Conservation (phyloP, 352 stramenopile genomes). For the Globisporangium nunn region DNA sequence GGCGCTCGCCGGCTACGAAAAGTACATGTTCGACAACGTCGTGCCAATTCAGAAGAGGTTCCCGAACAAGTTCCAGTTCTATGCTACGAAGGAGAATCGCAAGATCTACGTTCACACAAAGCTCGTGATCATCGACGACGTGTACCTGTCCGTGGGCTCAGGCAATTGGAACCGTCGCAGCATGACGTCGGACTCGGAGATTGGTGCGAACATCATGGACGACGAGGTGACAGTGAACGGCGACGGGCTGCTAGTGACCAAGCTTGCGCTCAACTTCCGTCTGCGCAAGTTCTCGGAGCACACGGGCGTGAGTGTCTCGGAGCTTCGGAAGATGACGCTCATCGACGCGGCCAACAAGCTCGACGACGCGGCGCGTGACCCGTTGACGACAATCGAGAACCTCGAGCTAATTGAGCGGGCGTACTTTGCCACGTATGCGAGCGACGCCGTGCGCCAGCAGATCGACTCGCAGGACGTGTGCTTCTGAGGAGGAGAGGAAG, state of each 20-base stretch:
- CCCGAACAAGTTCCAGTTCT: slow-evolving; percentile 37
- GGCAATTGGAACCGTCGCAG: slow-evolving; percentile 66
- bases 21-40: slow-evolving; percentile 54
- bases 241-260: slow-evolving; percentile 27
- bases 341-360: slow-evolving; percentile 31
- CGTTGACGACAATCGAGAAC: slow-evolving; percentile 21
- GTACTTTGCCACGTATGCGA: slow-evolving; percentile 17
- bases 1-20: slow-evolving; percentile 3
- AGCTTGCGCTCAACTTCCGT: slow-evolving; percentile 37
- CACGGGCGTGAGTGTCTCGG: slow-evolving; percentile 24
- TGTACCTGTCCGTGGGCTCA: slow-evolving; percentile 43
- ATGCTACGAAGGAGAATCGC: slow-evolving; percentile 5
- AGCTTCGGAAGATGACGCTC: slow-evolving; percentile 35
- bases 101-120: slow-evolving; percentile 11
- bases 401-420: slow-evolving; percentile 18
- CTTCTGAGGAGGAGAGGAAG: not conserved
- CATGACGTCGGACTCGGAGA: slow-evolving; percentile 59
- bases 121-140: slow-evolving; percentile 33
- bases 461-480: slow-evolving; percentile 17
- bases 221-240: slow-evolving; percentile 15
- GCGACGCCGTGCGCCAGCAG: slow-evolving; percentile 12
- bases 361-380: slow-evolving; percentile 17
- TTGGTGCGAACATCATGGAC: slow-evolving; percentile 49
- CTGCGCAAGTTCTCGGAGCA: slow-evolving; percentile 60
- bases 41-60: slow-evolving; percentile 28